Evolutionary conservation across 202 grass and related monocot genomes (phyloP), one percentile per base, ranked within the genome.

Genomic region (Tripidium arundinaceum): DNA sequence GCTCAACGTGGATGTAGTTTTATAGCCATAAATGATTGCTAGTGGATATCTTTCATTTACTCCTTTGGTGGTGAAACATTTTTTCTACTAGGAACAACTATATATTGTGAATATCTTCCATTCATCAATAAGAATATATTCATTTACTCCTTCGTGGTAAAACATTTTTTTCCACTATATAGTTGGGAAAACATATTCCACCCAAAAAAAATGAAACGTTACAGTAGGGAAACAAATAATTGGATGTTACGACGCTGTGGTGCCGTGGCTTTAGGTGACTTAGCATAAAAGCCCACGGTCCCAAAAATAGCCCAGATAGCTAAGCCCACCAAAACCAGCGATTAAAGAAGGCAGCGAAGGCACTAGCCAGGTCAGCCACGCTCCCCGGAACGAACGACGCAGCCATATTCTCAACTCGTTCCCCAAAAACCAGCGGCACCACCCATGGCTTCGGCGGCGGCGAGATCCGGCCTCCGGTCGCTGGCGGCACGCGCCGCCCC

Each of bases 381-480:
- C 31, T 26, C 75, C 40, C 36, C 60, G 33, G 3, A 25, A 58
- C 55, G 27, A 57, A 69, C 66, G 62, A 69, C 67, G 36, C 74
- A 38, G 2, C 8, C 60, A n/a, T n/a, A n/a, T n/a, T n/a, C n/a
- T n/a, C 65, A 36, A 64, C 43, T 50, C 63, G 27, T 76, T 58
- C 22, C 46, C 72, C 50, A 18, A 18, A 79, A 72, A 75, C 67
- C 62, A 78, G 47, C 65, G 47, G 28, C 76, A 46, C 62, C 66
- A 90, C 73, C 69, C 70, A 98, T 94, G 90, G 90, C 94, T 79
- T 71, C 83, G 42, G 72, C 81, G 79, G 87, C 89, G 78, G 90
- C 92, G 88, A 98, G 81, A 87, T 91, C 88, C 83, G 83, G 87
- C 52, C 85, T 94, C 15, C 92, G 94, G 61, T 94, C 83, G 4